Evolutionary conservation across 345 rosid species (phyloP).

Genomic region (Turritis glabra): DNA sequence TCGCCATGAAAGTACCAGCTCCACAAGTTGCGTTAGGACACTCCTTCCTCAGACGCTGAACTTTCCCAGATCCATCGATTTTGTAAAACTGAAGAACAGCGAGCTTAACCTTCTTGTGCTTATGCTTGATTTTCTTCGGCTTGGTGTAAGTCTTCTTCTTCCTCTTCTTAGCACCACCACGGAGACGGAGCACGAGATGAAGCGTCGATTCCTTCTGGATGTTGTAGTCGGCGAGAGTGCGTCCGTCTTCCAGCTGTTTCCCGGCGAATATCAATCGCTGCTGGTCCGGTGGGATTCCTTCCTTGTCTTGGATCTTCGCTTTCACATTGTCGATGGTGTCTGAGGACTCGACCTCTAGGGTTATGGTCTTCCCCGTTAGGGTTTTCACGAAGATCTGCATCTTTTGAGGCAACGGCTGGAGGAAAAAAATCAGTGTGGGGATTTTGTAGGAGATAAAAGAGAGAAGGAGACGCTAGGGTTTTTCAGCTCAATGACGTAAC

Average conservation of each 20-base stretch:
- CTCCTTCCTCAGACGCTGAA: constrained; percentile 43
- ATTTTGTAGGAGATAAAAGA: not conserved
- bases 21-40: constrained; percentile 41
- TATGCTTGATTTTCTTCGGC: constrained; percentile 43
- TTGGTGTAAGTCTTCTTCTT: constrained; percentile 48
- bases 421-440: not conserved
- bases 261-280: constrained; percentile 42
- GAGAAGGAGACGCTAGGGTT: constrained; percentile 22
- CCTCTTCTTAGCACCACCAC: constrained; percentile 48
- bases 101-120: constrained; percentile 44
- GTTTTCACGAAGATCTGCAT: constrained; percentile 87
- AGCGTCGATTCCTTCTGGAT: constrained; percentile 48
- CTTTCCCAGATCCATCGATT: constrained; percentile 36
- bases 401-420: constrained; percentile 7
- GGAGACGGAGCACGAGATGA: constrained; percentile 45
- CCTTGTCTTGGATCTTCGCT: constrained; percentile 45
- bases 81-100: constrained; percentile 41
- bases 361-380: constrained; percentile 76
- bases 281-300: constrained; percentile 43
- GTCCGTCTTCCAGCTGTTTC: constrained; percentile 43
- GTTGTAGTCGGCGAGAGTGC: constrained; percentile 43
- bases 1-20: constrained; percentile 44
- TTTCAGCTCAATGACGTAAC: not conserved
- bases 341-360: constrained; percentile 53
- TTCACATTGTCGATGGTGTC: constrained; percentile 46